phyloP scores from a whole-genome alignment of 78 protist genomes.

The Creolimax fragrantissima region DNA sequence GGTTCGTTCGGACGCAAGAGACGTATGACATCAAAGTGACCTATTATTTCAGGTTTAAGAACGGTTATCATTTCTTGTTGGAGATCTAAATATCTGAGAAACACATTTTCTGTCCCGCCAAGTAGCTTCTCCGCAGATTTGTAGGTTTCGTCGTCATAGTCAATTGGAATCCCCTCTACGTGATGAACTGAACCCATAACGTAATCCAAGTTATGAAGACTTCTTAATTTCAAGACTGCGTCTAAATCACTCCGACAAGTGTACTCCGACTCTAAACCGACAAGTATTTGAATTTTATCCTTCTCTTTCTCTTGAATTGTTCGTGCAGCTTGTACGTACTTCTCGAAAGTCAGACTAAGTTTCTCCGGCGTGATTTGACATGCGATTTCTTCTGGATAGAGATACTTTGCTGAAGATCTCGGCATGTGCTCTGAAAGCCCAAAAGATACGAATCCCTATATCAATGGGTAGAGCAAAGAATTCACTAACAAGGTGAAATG shows the following conservation, averaged over 20 bases:
- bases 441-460: not conserved
- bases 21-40: constrained; percentile 9
- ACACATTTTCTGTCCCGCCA: constrained; percentile 1
- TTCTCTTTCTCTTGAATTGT: not conserved
- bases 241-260: not conserved
- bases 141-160: not conserved
- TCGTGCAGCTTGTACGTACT: constrained; percentile 1
- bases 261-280: constrained; percentile 9
- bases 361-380: not conserved
- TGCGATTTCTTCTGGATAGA: not conserved
- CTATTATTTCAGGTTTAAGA: not conserved
- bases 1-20: not conserved
- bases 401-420: not conserved
- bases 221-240: not conserved
- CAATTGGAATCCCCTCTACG: not conserved
- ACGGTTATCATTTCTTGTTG: not conserved
- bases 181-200: constrained; percentile 5
- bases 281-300: not conserved
- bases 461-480: too few species aligned
- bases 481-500: too few species aligned
- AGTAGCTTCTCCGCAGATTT: not conserved
- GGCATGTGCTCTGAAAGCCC: constrained; percentile 8
- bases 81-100: not conserved
- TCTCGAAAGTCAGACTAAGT: not conserved
- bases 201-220: not conserved